Conservation (phyloP, 345 rosid genomes). For the Gossypium longicalyx region DNA sequence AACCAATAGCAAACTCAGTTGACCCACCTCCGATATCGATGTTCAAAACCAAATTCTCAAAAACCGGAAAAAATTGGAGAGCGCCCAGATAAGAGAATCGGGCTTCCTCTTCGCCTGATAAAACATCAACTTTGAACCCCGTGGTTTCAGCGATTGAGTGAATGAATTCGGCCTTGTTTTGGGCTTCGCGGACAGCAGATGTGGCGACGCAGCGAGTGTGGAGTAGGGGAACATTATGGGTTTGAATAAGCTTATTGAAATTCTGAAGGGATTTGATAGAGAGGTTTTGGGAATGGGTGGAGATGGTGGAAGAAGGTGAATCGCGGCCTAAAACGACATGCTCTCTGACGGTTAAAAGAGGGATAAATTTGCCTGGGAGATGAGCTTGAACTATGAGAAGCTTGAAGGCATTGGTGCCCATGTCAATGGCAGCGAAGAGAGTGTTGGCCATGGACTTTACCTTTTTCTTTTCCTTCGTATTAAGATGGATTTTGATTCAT, state of each 20-base stretch:
- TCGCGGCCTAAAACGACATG: conserved; percentile 50
- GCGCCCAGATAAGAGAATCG: conserved; percentile 52
- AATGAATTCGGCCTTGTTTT: conserved; percentile 34
- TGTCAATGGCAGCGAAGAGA: conserved; percentile 57
- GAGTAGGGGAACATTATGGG: conserved; percentile 24
- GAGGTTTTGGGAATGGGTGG: conserved; percentile 34
- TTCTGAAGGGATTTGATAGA: conserved; percentile 39
- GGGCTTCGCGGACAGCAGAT: conserved; percentile 51
- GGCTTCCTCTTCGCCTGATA: conserved; percentile 67
- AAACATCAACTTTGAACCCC: conserved; percentile 40
- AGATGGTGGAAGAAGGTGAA: conserved; percentile 36
- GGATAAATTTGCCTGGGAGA: conserved; percentile 45
- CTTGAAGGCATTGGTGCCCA: conserved; percentile 73
- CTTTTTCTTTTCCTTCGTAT: background rate
- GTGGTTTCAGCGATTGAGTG: conserved; percentile 28
- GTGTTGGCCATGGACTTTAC: conserved; percentile 18
- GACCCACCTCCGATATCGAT: conserved; percentile 80
- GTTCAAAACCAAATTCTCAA: conserved; percentile 41
- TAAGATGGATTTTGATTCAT: too few relatives aligned
- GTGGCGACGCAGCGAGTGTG: conserved; percentile 62
- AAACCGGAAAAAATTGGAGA: conserved; percentile 56
- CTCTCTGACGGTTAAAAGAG: conserved; percentile 41
- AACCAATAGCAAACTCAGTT: conserved; percentile 60
- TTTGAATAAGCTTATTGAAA: conserved; percentile 36
- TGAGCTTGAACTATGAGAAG: conserved; percentile 52